A percentile compares a stretch with the other conserved stretches of the same genome.
These are phyloP conservation scores for Gossypium davidsonii DNA, from an alignment of 441 rosid genomes.

Conservation along the genomic window DNA sequence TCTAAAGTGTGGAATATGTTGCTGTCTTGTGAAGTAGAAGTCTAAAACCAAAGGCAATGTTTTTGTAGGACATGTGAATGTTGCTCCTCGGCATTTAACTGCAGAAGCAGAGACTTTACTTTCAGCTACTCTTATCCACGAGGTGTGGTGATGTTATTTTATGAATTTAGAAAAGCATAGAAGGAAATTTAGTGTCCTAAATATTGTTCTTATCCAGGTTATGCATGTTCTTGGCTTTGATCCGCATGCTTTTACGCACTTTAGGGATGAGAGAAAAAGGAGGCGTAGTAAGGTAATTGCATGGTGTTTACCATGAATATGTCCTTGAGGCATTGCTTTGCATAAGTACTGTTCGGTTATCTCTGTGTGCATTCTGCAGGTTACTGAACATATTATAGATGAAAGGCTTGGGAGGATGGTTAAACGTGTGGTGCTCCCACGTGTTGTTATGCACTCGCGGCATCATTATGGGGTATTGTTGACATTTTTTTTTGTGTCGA, in stretches of 20 bases:
- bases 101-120: conserved; percentile 95
- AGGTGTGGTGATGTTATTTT: conserved; percentile 38
- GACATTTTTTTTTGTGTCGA: conserved; percentile 1
- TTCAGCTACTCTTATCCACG: conserved; percentile 94
- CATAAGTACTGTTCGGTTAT: not conserved
- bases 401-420: conserved; percentile 90
- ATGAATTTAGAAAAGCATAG: conserved; percentile 9
- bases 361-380: conserved; percentile 40
- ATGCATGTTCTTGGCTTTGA: conserved; percentile 99
- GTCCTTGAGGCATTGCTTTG: not conserved
- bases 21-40: not conserved
- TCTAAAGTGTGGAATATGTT: not conserved
- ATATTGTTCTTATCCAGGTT: conserved; percentile 41
- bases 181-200: conserved; percentile 9
- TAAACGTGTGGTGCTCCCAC: conserved; percentile 94
- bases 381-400: conserved; percentile 82
- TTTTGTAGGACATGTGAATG: conserved; percentile 89
- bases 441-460: conserved; percentile 90
- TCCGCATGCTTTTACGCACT: conserved; percentile 97
- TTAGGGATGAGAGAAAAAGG: conserved; percentile 96
- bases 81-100: conserved; percentile 97
- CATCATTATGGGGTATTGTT: conserved; percentile 86
- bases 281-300: conserved; percentile 77
- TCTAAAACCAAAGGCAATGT: conserved; percentile 13
- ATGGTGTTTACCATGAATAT: not conserved